Base-by-base conservation (phyloP, 139 green algal genomes). In the Chlorella sp. region DNA sequence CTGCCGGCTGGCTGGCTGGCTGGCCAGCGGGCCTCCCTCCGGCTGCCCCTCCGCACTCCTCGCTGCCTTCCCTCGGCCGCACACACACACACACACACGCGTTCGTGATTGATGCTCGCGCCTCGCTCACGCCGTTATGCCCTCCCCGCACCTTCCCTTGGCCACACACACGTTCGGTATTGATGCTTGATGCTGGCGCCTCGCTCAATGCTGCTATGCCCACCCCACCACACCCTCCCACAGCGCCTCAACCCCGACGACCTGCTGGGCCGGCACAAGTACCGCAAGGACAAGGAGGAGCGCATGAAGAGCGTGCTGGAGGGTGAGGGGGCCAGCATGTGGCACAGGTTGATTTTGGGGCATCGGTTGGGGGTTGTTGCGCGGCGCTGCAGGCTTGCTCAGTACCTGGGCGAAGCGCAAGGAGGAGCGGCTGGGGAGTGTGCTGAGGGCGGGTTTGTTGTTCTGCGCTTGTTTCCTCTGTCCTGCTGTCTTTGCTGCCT, bases 281-380 rank as follows among this genome's bases (percentile, higher is more conserved):
- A 76, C 68, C 88, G 88, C 41, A 90, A 92, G 85, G 89, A 95
- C 90, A 99, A 99, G 93, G 93, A 93, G 85, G 93, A 94, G 78
- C 89, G 96, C 32, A 74, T 99, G 90, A 93, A 92, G 24, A 86
- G 80, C 44, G 90, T 94, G 32, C 74, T 92, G 43, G 86, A 92
- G 64, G 91, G 90, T 90, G 58, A 16, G 85, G 26, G 22, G 3
- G 41, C 40, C 1, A 38, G 36, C 34, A 34, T 1, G 51, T 38
- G 65, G n/a, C n/a, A n/a, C n/a, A n/a, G n/a, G n/a, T n/a, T n/a
- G n/a, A 8, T 60, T 60, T 60, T 60, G 51, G 34, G 24, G 65
- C 43, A 46, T 38, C 16, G 40, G 34, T 7, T 30, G 26, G 56
- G n/a, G n/a, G 28, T 22, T 30, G 11, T 51, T n/a, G 38, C 14